Base-by-base conservation (phyloP, 2,329 filamentous ascomycete species). In the Trichoderma sp. region DNA sequence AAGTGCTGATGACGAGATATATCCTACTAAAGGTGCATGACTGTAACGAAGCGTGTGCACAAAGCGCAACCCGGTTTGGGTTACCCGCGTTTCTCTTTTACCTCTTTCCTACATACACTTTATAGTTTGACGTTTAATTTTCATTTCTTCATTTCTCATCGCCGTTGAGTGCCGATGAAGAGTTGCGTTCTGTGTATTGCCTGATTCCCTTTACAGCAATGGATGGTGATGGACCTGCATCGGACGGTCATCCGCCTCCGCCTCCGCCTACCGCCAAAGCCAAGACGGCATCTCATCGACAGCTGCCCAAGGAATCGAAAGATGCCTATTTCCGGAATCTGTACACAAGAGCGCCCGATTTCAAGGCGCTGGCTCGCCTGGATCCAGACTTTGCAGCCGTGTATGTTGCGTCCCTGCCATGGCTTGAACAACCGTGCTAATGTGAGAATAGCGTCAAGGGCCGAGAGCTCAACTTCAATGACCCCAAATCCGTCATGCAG, bases 401-500 rank as follows among this genome's bases (percentile, higher is more conserved):
- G 82, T 83, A 71, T 17, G 59, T 55, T 83, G 71, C 15, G 28
- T 34, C 15, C 9, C 30, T 9, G 7, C 21, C 21, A n/a, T 14
- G 4, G 7, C 24, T 12, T 14, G 52, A 7, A 30, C 12, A 19
- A 7, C 19, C 7, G 24, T 44, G 24, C 14, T 28, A 30, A 62
- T 24, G 9, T 19, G 14, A 43, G 43, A 26, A 21, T 48, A 71
- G 71, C 24, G 59, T 65, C 45, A 77, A 77, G 43, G 69, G 76
- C 17, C 74, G 79, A 9, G 86, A 89, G 68, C 81, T 97, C 28
- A 88, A 97, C 77, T 98, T 98, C 71, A 88, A 86, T 59, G 85
- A 97, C 71, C 90, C 93, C 5, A 79, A 83, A 57, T 87, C 91
- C 24, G 86, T 96, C 9, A 85, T 90, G 85, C 93, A 88, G 70